A percentile compares a stretch with the other conserved stretches of the same genome.
Evolutionary conservation across 352 stramenopile genomes (phyloP).

Genomic region (Phytophthora sp.): DNA sequence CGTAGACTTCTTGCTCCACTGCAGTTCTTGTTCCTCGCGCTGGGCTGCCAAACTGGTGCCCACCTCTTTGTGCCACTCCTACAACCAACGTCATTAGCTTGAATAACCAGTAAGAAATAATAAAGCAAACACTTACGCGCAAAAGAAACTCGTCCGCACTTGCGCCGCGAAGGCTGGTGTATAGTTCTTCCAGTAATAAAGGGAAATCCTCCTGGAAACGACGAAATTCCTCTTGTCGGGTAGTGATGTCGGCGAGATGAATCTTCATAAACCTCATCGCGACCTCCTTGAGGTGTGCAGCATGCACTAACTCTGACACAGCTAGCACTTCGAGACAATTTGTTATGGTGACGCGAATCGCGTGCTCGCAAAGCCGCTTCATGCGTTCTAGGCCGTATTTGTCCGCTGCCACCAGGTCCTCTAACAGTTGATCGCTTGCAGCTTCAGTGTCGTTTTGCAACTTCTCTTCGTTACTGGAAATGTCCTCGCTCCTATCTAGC

Average conservation of each 20-base stretch:
- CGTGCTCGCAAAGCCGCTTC: slow-evolving; percentile 70
- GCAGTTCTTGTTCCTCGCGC: slow-evolving; percentile 33
- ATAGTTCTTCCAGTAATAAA: slow-evolving; percentile 53
- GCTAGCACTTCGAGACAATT: slow-evolving; percentile 74
- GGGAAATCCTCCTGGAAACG: slow-evolving; percentile 43
- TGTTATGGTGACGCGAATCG: slow-evolving; percentile 37
- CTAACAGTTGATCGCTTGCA: slow-evolving; percentile 51
- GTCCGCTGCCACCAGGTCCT: slow-evolving; percentile 75
- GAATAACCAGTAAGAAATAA: neutral
- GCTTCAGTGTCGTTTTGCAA: slow-evolving; percentile 15
- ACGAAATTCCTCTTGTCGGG: slow-evolving; percentile 31
- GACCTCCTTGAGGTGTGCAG: slow-evolving; percentile 62
- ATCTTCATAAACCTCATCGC: slow-evolving; percentile 40
- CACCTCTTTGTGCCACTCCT: slow-evolving; percentile 57
- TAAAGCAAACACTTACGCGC: slow-evolving; percentile 24
- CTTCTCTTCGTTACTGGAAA: neutral
- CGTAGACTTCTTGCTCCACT: slow-evolving; percentile 30
- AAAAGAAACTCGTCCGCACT: slow-evolving; percentile 37
- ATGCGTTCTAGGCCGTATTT: slow-evolving; percentile 77
- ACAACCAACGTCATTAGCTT: slow-evolving; percentile 4
- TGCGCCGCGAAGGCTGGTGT: slow-evolving; percentile 34
- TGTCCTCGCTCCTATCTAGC: neutral
- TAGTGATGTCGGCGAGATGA: slow-evolving; percentile 36
- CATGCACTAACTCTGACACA: slow-evolving; percentile 64
- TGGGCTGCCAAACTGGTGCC: slow-evolving; percentile 22